Percentiles rank a stretch among this genome's conserved stretches.
These are phyloP conservation scores for Tieghemostelium lacteum DNA, from an alignment of 78 protist genomes.

Conservation along the genomic window DNA sequence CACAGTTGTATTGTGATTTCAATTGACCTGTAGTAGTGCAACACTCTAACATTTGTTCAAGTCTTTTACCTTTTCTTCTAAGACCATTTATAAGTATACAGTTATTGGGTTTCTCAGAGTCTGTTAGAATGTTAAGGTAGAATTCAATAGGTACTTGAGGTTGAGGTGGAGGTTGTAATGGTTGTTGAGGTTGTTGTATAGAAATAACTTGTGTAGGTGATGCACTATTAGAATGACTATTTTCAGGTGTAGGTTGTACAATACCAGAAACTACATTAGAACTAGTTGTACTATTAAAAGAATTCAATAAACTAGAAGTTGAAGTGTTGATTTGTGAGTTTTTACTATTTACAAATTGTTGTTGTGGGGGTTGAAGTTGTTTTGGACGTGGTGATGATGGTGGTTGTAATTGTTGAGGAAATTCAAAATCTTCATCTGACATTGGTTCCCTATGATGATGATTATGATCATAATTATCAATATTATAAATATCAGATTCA, in stretches of 20 bases:
- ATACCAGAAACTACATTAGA: background rate
- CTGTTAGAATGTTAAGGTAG: background rate
- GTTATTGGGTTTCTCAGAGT: constrained; percentile 34
- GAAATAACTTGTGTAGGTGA: constrained; percentile 15
- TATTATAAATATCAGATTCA: constrained; percentile 7
- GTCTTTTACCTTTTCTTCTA: constrained; percentile 48
- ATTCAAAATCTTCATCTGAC: background rate
- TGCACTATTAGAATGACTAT: background rate
- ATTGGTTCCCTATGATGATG: too few relatives aligned
- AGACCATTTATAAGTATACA: constrained; percentile 23
- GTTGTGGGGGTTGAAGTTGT: background rate
- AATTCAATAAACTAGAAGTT: background rate
- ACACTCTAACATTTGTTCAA: constrained; percentile 28
- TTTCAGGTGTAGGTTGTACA: background rate
- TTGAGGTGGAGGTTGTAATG: background rate
- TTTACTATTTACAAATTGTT: background rate
- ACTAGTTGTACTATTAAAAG: constrained; percentile 6
- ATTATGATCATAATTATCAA: too few relatives aligned
- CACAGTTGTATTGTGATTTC: background rate
- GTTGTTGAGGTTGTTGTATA: background rate
- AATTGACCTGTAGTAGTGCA: background rate
- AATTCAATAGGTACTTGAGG: too few relatives aligned
- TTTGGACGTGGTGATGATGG: too few relatives aligned
- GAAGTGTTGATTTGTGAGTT: background rate
- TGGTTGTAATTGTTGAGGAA: background rate